Base-by-base conservation (phyloP, 2,329 filamentous ascomycete species). In the Colletotrichum australisinense region DNA sequence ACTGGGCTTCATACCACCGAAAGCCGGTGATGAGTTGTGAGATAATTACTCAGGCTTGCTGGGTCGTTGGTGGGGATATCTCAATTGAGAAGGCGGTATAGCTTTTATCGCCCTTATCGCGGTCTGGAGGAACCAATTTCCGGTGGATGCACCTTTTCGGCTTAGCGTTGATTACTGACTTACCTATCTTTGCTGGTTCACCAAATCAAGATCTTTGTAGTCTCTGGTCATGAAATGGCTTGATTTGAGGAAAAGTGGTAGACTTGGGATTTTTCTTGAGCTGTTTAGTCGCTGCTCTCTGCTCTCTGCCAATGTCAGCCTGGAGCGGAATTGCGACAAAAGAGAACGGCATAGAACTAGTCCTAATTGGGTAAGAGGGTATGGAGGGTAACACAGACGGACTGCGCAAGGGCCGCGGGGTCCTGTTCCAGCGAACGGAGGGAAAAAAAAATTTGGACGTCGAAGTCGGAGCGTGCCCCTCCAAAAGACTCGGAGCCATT, bases 381-480 rank as follows among this genome's bases (percentile, higher is more conserved):
- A 62, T 73, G 71, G 71, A 71, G 71, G 71, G 71, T 73, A 71
- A 65, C 16, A 42, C 57, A 32, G 42, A 19, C 46, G 24, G 42
- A 19, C 56, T 26, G 71, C 62, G 62, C 71, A 71, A 24, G 71
- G 67, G 67, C 71, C 71, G 71, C 71, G 60, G 71, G 71, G 71
- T 73, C 62, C 55, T 70, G 55, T 57, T 28, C 60, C 60, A 73
- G 28, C 46, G 11, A 38, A 64, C 42, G 35, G 42, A 49, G 42
- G 42, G 19, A 49, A 55, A 70, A 73, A 72, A 73, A 72, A 73
- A 73, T 57, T 73, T 70, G 56, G 71, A 71, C 32, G 71, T 71
- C 71, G 60, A 73, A 66, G 67, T 71, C 71, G 67, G 71, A 73
- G 71, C 32, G 46, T 70, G 67, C 67, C 71, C 67, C 71, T 73